Evolutionary conservation across 768 basidiomycete genomes (phyloP), one percentile per base, ranked within the genome.

Genomic region (Russula ochroleuca): DNA sequence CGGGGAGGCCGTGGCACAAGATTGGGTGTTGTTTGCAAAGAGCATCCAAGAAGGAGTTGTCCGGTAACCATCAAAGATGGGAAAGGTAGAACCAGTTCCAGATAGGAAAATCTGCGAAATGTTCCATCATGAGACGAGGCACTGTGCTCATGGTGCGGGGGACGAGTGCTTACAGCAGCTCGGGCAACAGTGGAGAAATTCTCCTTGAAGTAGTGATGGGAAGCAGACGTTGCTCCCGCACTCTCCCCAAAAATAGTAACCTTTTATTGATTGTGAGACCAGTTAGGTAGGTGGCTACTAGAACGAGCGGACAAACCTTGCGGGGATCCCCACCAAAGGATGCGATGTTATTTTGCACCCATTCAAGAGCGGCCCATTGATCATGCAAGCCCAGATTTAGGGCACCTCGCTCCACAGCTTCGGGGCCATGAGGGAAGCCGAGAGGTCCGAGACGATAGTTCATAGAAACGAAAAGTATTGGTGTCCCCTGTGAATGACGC

Each of bases 371-470:
- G 35, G 75, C 63, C 17, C 77, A 67, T 67, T 80, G 77, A 64
- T 84, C 82, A 31, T 73, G 75, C 23, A 83, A 72, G 1, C 76
- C 82, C 31, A 83, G 73, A 66, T 82, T 82, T 10, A 80, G 72
- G 10, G 33, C 75, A 11, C 73, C 74, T 5, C 72, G 71, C 15
- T 71, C 64, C 6, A 70, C 72, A n/a, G 81, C 81, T 73, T 79
- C 76, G 10, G 69, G 60, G 5, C 79, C 78, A 61, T 75, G 74
- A 5, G 79, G 76, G 58, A 79, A 83, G 1, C 83, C 84, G 15
- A 83, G 75, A 5, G 79, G 76, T 6, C 78, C 79, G 17, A 83
- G 68, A 41, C 83, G 75, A 67, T 84, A 84, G 68, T 83, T 81
- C 67, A 82, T 66, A 43, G 75, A 78, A 38, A 81, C 82, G 67